phyloP scores from a whole-genome alignment of 2,329 filamentous ascomycete genomes.

The Colletotrichum cereale region DNA sequence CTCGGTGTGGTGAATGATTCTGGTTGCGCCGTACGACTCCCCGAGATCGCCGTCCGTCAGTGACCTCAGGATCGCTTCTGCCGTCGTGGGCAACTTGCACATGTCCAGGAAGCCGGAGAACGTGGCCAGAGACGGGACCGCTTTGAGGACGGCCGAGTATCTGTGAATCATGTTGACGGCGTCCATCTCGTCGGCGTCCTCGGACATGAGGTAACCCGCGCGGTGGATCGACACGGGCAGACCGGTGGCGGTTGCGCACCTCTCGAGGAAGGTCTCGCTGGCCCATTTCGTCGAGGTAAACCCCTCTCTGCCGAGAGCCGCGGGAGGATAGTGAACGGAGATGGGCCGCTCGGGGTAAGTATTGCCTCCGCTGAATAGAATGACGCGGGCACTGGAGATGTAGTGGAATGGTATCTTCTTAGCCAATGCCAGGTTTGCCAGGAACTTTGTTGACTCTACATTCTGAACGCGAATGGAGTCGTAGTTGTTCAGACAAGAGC shows the following conservation, averaged over 20 bases:
- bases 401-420: conserved; percentile 47
- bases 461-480: conserved; percentile 46
- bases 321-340: conserved; percentile 45
- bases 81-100: conserved; percentile 13
- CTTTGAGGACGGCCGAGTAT: conserved; percentile 12
- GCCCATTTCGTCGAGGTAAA: conserved; percentile 53
- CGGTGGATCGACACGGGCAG: conserved; percentile 48
- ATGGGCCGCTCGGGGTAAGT: conserved; percentile 40
- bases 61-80: neutral
- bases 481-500: conserved; percentile 50
- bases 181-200: conserved; percentile 28
- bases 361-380: conserved; percentile 14
- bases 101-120: conserved; percentile 26
- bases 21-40: neutral
- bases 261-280: conserved; percentile 50
- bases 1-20: conserved; percentile 21
- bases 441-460: conserved; percentile 46
- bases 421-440: conserved; percentile 44
- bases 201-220: conserved; percentile 38
- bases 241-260: conserved; percentile 23
- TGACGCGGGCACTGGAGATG: conserved; percentile 52
- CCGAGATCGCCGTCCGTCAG: neutral
- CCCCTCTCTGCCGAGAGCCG: conserved; percentile 47
- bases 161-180: conserved; percentile 30
- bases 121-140: conserved; percentile 12